Evolutionary conservation across 352 stramenopile species (phyloP).

Genomic region (Globisporangium takayamanum): DNA sequence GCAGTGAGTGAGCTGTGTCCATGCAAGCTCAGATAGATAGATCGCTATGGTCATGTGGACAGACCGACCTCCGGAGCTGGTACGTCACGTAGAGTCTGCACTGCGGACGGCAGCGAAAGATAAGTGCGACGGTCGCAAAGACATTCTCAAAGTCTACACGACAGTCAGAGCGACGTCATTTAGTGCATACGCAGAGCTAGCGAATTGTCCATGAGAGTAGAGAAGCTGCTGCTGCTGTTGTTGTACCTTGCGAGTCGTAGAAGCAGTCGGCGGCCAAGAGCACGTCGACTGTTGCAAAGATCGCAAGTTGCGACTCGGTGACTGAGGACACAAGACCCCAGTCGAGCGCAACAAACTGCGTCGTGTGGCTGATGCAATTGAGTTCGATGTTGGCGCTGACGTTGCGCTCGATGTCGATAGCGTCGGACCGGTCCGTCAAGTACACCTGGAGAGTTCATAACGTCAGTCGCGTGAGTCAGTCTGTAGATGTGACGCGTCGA

Average conservation of each 20-base stretch:
- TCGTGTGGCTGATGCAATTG: constrained; percentile 28
- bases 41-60: not conserved
- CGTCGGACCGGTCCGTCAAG: constrained; percentile 48
- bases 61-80: constrained; percentile 44
- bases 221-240: not conserved
- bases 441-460: constrained; percentile 19
- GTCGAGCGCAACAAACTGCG: constrained; percentile 34
- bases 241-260: constrained; percentile 51
- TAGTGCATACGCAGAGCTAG: not conserved
- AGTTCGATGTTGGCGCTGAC: constrained; percentile 44
- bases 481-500: not conserved
- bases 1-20: not conserved
- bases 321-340: constrained; percentile 39
- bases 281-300: constrained; percentile 35
- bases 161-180: not conserved
- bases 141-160: constrained; percentile 62
- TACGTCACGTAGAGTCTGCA: constrained; percentile 57
- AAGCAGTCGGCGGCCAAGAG: constrained; percentile 66
- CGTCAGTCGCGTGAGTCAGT: not conserved
- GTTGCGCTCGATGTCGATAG: constrained; percentile 38
- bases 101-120: constrained; percentile 41
- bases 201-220: too few species aligned
- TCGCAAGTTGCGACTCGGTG: constrained; percentile 15
- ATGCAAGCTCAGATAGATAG: not conserved
- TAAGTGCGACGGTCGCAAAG: constrained; percentile 49